These are phyloP conservation scores for Huntiella bhutanensis DNA, from an alignment of 2,329 filamentous ascomycete genomes.

Conservation along the genomic window DNA sequence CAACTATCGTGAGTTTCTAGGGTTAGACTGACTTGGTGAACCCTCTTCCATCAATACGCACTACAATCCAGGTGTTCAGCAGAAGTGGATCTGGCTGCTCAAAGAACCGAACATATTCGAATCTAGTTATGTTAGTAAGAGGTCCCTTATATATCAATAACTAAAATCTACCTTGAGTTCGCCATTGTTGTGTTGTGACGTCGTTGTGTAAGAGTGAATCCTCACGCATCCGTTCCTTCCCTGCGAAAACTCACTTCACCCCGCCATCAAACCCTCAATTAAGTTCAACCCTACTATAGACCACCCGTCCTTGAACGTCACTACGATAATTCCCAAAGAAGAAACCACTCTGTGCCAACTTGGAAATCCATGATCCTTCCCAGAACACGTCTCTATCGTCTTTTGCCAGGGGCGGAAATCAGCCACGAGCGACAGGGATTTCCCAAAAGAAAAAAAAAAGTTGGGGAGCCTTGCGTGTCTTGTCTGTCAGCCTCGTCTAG, in stretches of 20 bases:
- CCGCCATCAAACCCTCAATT: no score
- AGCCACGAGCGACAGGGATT: no score
- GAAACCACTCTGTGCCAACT: no score
- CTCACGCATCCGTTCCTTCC: no score
- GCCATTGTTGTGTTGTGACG: constrained; percentile 23
- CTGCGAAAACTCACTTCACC: no score
- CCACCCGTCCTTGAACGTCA: no score
- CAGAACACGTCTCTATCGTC: no score
- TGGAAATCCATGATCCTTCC: no score
- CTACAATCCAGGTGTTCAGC: constrained; percentile 87
- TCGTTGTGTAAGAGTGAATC: neutral
- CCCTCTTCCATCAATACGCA: constrained; percentile 80
- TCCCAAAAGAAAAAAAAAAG: neutral
- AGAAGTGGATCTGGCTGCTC: constrained; percentile 67
- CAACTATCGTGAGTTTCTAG: neutral
- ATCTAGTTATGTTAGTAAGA: constrained; percentile 32
- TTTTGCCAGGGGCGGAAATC: no score
- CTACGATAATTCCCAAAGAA: no score
- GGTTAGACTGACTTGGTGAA: constrained; percentile 63
- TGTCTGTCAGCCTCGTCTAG: constrained; percentile 10
- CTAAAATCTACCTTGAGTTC: constrained; percentile 30
- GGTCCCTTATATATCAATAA: neutral
- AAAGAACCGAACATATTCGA: constrained; percentile 82
- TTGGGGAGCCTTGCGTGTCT: constrained; percentile 8
- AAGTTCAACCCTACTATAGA: no score